Percentiles rank a stretch among this genome's conserved stretches.
Conservation (phyloP, 805 yeast species). For the Metschnikowia reukaufii region DNA sequence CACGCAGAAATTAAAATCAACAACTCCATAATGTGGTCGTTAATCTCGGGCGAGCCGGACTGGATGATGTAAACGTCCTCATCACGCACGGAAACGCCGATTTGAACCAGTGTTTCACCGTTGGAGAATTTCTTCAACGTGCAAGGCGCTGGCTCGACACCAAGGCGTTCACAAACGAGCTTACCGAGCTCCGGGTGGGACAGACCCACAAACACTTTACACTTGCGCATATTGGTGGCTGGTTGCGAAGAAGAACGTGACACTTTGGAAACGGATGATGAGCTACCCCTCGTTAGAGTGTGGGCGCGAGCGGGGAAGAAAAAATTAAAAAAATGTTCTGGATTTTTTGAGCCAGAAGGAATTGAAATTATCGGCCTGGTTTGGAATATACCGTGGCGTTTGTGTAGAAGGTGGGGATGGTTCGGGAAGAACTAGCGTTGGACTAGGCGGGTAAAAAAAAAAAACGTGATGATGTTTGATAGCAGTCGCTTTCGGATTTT, state of each 20-base stretch:
- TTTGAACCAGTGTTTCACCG: constrained; percentile 96
- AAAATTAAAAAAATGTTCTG: too few species aligned
- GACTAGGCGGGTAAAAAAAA: too few species aligned
- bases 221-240: constrained; percentile 73
- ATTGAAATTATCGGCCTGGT: too few species aligned
- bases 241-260: not conserved
- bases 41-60: constrained; percentile 81
- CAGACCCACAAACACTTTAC: constrained; percentile 93
- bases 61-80: constrained; percentile 91
- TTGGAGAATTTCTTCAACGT: constrained; percentile 89
- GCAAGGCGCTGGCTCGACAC: constrained; percentile 92
- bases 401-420: too few species aligned
- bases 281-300: not conserved
- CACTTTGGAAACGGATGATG: not conserved
- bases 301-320: too few species aligned
- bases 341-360: too few species aligned
- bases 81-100: constrained; percentile 92
- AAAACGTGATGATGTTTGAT: not conserved
- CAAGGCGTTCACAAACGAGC: constrained; percentile 84
- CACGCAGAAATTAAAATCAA: constrained; percentile 92
- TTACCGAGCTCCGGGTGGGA: constrained; percentile 95
- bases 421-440: too few species aligned
- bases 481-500: not conserved
- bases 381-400: too few species aligned
- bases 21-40: constrained; percentile 95